A percentile compares a stretch with the other conserved stretches of the same genome.
Conservation (phyloP, 345 rosid species). For the Erysimum cheiranthoides region DNA sequence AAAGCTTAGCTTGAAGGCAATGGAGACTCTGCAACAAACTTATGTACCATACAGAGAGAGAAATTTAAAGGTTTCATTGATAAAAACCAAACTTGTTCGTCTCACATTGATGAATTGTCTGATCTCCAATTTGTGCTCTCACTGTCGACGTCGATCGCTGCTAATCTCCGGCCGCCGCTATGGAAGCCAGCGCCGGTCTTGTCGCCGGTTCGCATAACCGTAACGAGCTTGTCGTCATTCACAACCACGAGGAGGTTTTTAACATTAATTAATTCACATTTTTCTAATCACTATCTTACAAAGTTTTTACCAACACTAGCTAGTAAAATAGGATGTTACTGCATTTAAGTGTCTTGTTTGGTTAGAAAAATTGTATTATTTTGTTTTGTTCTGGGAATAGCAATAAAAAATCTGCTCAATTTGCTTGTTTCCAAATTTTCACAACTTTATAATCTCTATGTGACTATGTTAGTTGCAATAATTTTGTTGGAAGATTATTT, state of each 20-base stretch:
- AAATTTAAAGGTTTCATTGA: constrained; percentile 28
- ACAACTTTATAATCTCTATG: not conserved
- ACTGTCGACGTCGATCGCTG: not conserved
- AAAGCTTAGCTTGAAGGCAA: constrained; percentile 96
- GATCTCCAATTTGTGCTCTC: constrained; percentile 21
- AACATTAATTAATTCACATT: not conserved
- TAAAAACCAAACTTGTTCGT: constrained; percentile 44
- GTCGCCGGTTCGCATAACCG: constrained; percentile 99
- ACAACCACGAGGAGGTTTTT: constrained; percentile 94
- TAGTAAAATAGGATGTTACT: not conserved
- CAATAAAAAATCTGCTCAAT: not conserved
- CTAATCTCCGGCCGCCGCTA: constrained; percentile 37
- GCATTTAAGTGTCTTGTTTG: not conserved
- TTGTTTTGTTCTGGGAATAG: too few species aligned
- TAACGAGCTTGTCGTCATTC: constrained; percentile 97
- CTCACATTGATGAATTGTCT: not conserved
- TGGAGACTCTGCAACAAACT: constrained; percentile 90
- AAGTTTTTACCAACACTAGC: not conserved
- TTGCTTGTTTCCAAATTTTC: not conserved
- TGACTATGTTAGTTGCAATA: not conserved
- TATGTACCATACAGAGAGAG: constrained; percentile 46
- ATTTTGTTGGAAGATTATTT: not conserved
- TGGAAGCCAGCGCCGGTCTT: constrained; percentile 99
- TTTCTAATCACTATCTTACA: not conserved
- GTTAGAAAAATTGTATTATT: too few species aligned